These are phyloP conservation scores for Eucalyptus curtisii DNA, from an alignment of 345 rosid genomes.

Conservation along the genomic window DNA sequence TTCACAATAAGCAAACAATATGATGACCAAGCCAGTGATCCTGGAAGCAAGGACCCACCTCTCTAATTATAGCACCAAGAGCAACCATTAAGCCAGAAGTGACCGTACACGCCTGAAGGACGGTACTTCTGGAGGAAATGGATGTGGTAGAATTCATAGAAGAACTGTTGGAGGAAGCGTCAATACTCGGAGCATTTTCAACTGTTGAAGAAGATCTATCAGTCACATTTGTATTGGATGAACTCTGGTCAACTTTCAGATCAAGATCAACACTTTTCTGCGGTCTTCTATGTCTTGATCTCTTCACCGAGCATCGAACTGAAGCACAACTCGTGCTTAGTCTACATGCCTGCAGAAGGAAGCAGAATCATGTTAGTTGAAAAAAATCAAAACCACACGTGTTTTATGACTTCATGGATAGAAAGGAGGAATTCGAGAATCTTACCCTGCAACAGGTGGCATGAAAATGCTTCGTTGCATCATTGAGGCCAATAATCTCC, in stretches of 20 bases:
- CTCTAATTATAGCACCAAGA: slow-evolving; percentile 51
- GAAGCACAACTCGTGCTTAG: slow-evolving; percentile 3
- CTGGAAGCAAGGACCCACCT: slow-evolving; percentile 18
- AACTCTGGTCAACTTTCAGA: not conserved
- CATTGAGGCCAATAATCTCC: not conserved
- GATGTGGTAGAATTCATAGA: not conserved
- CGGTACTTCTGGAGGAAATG: slow-evolving; percentile 48
- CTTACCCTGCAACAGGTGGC: not conserved
- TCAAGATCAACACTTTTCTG: not conserved
- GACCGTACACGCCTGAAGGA: slow-evolving; percentile 63
- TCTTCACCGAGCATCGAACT: slow-evolving; percentile 38
- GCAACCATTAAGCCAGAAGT: slow-evolving; percentile 72
- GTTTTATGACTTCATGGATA: not conserved
- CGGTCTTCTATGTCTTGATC: slow-evolving; percentile 2
- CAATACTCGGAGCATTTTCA: slow-evolving; percentile 4
- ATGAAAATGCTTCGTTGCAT: not conserved
- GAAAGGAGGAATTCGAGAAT: not conserved
- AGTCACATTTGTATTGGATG: not conserved
- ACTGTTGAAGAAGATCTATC: slow-evolving; percentile 9
- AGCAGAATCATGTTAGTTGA: not conserved
- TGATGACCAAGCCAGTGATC: not conserved
- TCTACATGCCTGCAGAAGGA: not conserved
- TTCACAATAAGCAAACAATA: not conserved
- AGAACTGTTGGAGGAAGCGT: not conserved
- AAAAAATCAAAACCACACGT: not conserved